Evolutionary conservation across 345 rosid genomes (phyloP).

Genomic region (Acer campestre): DNA sequence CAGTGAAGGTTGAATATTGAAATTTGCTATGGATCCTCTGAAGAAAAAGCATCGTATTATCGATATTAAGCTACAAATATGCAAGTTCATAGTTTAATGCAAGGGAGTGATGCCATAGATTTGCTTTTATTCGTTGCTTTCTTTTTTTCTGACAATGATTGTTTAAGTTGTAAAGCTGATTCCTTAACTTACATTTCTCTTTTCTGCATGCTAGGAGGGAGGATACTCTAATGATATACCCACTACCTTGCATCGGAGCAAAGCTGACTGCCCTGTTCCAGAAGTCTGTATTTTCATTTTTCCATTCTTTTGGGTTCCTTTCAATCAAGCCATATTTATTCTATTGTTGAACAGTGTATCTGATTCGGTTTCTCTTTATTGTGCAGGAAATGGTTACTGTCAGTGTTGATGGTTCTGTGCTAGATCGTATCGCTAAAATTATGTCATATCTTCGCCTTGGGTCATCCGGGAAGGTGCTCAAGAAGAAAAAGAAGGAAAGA

Average conservation of each 20-base stretch:
- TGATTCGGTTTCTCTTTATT: slow-evolving; percentile 19
- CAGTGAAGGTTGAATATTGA: not conserved
- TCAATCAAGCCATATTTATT: slow-evolving; percentile 12
- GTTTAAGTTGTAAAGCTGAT: not conserved
- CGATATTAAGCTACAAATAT: slow-evolving; percentile 1
- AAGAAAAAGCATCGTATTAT: not conserved
- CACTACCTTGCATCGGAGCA: slow-evolving; percentile 94
- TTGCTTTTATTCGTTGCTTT: not conserved
- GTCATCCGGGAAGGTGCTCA: slow-evolving; percentile 97
- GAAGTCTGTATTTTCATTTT: slow-evolving; percentile 53
- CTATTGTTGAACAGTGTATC: slow-evolving; percentile 22
- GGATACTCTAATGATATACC: slow-evolving; percentile 94
- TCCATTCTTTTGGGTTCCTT: not conserved
- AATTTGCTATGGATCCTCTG: not conserved
- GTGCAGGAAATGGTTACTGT: slow-evolving; percentile 91
- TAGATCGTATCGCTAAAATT: slow-evolving; percentile 94
- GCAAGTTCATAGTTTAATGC: not conserved
- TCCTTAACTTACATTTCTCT: slow-evolving; percentile 14
- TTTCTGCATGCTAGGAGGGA: slow-evolving; percentile 55
- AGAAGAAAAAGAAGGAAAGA: slow-evolving; percentile 98
- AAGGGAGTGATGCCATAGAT: not conserved
- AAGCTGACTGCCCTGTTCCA: slow-evolving; percentile 94
- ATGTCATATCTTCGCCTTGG: slow-evolving; percentile 99
- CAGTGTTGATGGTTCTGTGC: slow-evolving; percentile 91
- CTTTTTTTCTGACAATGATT: slow-evolving; percentile 2